Evolutionary conservation across 352 stramenopile genomes (phyloP).

Genomic region (Globisporangium paddicum): DNA sequence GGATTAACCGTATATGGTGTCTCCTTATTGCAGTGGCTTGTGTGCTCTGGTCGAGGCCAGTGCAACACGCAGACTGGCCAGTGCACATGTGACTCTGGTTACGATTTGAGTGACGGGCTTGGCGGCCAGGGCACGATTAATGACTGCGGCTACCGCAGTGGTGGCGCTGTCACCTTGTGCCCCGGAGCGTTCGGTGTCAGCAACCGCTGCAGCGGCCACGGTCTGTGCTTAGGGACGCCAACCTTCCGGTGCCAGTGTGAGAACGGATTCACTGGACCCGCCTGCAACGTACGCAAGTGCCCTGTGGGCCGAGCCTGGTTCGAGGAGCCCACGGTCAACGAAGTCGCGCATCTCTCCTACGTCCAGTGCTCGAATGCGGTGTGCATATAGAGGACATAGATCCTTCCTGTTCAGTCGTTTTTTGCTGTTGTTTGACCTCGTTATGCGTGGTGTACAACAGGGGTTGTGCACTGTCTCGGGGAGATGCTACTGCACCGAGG

Average conservation of each 20-base stretch:
- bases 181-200: slow-evolving; percentile 18
- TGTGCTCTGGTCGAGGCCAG: slow-evolving; percentile 49
- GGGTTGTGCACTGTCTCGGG: slow-evolving; percentile 54
- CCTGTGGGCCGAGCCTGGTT: slow-evolving; percentile 59
- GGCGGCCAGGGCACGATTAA: slow-evolving; percentile 24
- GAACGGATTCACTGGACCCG: slow-evolving; percentile 36
- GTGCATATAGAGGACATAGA: slow-evolving; percentile 2
- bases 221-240: slow-evolving; percentile 34
- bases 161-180: slow-evolving; percentile 34
- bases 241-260: slow-evolving; percentile 56
- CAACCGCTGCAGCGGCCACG: slow-evolving; percentile 51
- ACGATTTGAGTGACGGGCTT: slow-evolving; percentile 46
- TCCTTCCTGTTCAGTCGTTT: neutral
- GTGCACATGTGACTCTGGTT: slow-evolving; percentile 43
- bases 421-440: neutral
- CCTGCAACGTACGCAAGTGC: slow-evolving; percentile 54
- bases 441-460: slow-evolving; percentile 13
- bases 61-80: slow-evolving; percentile 47
- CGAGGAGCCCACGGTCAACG: slow-evolving; percentile 39
- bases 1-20: too few species aligned
- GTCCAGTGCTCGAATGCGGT: slow-evolving; percentile 76
- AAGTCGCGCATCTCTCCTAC: slow-evolving; percentile 46
- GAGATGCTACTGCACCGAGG: slow-evolving; percentile 45
- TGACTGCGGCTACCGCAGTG: slow-evolving; percentile 45
- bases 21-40: slow-evolving; percentile 35